Conservation (phyloP, 139 green algal species). For the Limnomonas spitsbergensis region DNA sequence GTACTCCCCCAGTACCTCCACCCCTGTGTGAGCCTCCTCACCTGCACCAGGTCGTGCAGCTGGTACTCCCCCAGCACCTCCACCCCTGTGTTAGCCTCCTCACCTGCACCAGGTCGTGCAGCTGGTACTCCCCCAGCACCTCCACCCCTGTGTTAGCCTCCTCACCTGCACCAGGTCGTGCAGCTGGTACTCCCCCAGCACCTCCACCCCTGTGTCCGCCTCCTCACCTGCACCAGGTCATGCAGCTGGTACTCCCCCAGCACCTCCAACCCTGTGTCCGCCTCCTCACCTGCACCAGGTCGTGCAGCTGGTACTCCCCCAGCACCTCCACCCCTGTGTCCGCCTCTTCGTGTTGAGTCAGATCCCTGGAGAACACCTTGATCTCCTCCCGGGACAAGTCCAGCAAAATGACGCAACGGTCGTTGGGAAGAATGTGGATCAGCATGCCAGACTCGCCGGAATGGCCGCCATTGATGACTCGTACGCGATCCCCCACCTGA, state of each 20-base stretch:
- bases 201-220: too few species aligned
- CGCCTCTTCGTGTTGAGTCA: conserved; percentile 61
- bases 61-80: too few species aligned
- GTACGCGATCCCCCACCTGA: conserved; percentile 80
- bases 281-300: conserved; percentile 80
- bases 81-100: too few species aligned
- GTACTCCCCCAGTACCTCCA: conserved; percentile 80
- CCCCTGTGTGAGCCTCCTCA: conserved; percentile 40
- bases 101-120: too few species aligned
- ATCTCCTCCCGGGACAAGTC: conserved; percentile 78
- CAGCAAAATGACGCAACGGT: conserved; percentile 66
- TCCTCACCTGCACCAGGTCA: too few species aligned
- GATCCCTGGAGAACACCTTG: conserved; percentile 79
- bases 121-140: too few species aligned
- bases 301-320: conserved; percentile 88
- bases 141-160: too few species aligned
- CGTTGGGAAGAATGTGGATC: conserved; percentile 57
- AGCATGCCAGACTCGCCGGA: conserved; percentile 84
- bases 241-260: too few species aligned
- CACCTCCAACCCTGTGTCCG: too few species aligned
- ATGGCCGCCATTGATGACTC: conserved; percentile 77
- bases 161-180: too few species aligned
- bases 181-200: too few species aligned
- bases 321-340: conserved; percentile 63
- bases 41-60: too few species aligned